Evolutionary conservation across 345 rosid species (phyloP), one percentile per base, ranked within the genome.

Genomic region (Euphorbia peplus): DNA sequence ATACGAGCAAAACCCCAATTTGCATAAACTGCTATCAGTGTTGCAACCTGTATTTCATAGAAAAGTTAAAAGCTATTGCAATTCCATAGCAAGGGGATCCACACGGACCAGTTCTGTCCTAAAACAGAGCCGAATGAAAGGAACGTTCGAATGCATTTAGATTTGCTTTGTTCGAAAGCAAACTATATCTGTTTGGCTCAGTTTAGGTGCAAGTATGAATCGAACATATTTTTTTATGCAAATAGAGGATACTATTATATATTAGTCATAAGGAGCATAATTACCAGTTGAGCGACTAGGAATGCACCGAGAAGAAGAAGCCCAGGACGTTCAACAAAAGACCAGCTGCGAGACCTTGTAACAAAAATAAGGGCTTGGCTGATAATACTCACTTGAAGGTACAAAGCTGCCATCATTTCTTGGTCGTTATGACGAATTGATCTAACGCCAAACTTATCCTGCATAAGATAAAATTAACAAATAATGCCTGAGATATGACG

Each of bases 321-420:
- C 28, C 98, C 92, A 18, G 98, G 96, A 67, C 87, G 90, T 77
- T 92, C 96, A 5, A 81, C 66, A 5, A 0, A 92, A 25, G 98
- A 92, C 96, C 96, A 92, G 79, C 96, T 83, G 76, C 92, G 89
- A 10, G 98, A 92, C 59, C 98, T 79, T 15, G 96, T 92, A 44
- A 92, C 92, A 63, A 92, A 92, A 66, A 92, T 92, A 22, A 92
- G 88, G 60, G 98, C 91, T 78, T 92, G 96, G 73, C 98, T 92
- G 47, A 90, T 78, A 42, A 88, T 88, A 70, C 96, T 92, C 44
- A 92, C 98, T 88, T 92, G 98, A 15, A 92, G 81, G 75, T 92
- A 90, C 25, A 92, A 72, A 58, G 96, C 95, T 29, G 96, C 84
- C 90, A 84, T 86, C 98, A 85, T 86, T 70, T 90, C 78, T 41